Base-by-base conservation (phyloP, 2,329 filamentous ascomycete genomes). In the Trichophyton simii region DNA sequence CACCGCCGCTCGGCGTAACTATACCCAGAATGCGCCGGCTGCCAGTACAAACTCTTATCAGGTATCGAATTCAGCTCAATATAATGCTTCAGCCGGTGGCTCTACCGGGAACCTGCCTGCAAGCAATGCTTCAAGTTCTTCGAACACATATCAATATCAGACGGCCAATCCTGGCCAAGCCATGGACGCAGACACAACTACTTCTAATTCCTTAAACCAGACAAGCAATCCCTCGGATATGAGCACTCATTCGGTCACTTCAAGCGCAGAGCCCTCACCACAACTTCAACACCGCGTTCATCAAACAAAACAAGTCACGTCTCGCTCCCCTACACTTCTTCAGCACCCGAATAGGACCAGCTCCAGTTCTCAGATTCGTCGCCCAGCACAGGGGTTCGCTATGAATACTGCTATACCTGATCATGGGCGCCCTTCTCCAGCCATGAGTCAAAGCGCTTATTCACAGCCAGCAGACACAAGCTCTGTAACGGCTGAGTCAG, bases 1-100 rank as follows among this genome's bases (percentile, higher is more conserved):
- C 25, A 60, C 64, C 20, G 52, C 52, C n/a, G n/a, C 3, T 57
- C 57, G 15, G 46, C 62, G 13, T 59, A 63, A 28, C 7, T 46
- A 20, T 36, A 55, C 6, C 28, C 57, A 46, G 8, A 58, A 58
- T 58, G 15, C 6, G 28, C 13, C 54, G 9, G 54, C 54, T 8
- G 15, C 57, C 18, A 44, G 18, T 20, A 11, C 57, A 58, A 44
- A 28, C 25, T 42, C 57, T 36, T 31, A 58, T 25, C 31, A n/a
- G 52, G 34, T 55, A 55, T 36, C 52, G 9, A 55, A 55, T 55
- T 36, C 52, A 15, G n/a, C 13, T 36, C 52, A 18, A 13, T 55
- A 55, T 55, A 38, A 36, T 13, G 25, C 20, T 13, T 13, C 20
- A 28, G 20, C 20, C 46, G 8, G 20, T 11, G 46, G 22, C 9